Evolutionary conservation across 2,329 filamentous ascomycete genomes (phyloP).

Genomic region (Fusarium gaditjirri): DNA sequence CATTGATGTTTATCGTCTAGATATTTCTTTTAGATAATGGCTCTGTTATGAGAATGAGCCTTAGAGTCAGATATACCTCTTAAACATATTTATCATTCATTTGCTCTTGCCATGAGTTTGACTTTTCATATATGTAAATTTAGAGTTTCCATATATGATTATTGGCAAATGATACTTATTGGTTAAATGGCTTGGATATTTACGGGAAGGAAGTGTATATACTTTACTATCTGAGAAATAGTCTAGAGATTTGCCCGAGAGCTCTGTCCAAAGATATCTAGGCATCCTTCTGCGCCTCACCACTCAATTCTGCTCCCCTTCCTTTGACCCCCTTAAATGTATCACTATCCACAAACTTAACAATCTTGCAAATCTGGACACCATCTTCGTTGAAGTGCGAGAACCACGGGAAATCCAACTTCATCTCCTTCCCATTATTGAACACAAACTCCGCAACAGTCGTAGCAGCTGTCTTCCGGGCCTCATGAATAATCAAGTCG

Average conservation of each 20-base stretch:
- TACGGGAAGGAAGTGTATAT: fast-evolving
- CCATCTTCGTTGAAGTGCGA: slow-evolving; percentile 20
- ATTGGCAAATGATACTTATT: fast-evolving
- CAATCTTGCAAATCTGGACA: slow-evolving; percentile 12
- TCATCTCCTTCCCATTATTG: not conserved
- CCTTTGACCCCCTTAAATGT: not conserved
- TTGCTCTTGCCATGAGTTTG: not conserved
- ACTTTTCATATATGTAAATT: not conserved
- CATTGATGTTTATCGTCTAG: fast-evolving
- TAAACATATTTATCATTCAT: not conserved
- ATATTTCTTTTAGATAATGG: not conserved
- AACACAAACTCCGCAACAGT: slow-evolving; percentile 2
- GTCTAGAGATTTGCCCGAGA: not conserved
- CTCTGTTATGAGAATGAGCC: no score
- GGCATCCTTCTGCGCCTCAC: not conserved
- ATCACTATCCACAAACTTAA: slow-evolving; percentile 28
- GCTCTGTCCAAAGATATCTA: not conserved
- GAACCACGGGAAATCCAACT: slow-evolving; percentile 24
- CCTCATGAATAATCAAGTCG: slow-evolving; percentile 14
- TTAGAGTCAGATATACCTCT: no score
- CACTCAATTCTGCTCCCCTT: not conserved
- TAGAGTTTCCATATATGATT: not conserved
- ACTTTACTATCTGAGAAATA: not conserved
- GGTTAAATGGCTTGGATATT: not conserved
- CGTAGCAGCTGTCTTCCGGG: slow-evolving; percentile 10